Conservation (phyloP, 768 basidiomycete genomes). For the Clavulina sp. region DNA sequence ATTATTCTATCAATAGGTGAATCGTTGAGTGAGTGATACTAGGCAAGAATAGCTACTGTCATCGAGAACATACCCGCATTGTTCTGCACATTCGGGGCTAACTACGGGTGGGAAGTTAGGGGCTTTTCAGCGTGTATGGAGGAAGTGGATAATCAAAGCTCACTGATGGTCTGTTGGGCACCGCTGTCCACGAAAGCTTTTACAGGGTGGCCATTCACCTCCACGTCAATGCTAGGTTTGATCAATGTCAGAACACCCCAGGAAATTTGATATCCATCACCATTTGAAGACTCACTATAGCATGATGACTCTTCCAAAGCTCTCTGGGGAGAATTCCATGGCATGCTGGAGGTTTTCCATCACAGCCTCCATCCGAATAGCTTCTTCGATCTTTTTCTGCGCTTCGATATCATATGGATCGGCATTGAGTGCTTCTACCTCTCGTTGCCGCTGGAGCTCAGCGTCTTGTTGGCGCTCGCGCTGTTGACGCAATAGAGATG, state of each 20-base stretch:
- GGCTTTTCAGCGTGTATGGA: background rate
- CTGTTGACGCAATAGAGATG: conserved; percentile 47
- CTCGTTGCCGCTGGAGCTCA: conserved; percentile 40
- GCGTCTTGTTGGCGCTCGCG: conserved; percentile 34
- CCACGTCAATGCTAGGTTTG: conserved; percentile 54
- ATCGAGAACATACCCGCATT: conserved; percentile 49
- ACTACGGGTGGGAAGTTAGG: conserved; percentile 28
- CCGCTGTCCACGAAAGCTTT: conserved; percentile 98
- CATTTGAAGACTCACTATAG: conserved; percentile 52
- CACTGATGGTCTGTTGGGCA: conserved; percentile 92
- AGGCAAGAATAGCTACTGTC: background rate
- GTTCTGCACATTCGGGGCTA: conserved; percentile 82
- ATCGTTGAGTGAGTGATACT: conserved; percentile 4
- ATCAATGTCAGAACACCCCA: conserved; percentile 1
- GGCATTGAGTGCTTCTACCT: conserved; percentile 54
- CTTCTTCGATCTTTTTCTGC: conserved; percentile 84
- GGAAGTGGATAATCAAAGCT: conserved; percentile 15
- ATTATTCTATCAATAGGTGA: conserved; percentile 44
- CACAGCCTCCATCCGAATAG: conserved; percentile 75
- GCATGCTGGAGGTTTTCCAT: conserved; percentile 89
- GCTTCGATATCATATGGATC: conserved; percentile 88
- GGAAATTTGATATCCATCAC: background rate
- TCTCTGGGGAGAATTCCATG: conserved; percentile 81
- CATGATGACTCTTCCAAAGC: conserved; percentile 90
- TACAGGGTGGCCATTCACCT: conserved; percentile 78